Evolutionary conservation across 148 eudicot genomes (phyloP).

Genomic region (Rhododendron ovatum): DNA sequence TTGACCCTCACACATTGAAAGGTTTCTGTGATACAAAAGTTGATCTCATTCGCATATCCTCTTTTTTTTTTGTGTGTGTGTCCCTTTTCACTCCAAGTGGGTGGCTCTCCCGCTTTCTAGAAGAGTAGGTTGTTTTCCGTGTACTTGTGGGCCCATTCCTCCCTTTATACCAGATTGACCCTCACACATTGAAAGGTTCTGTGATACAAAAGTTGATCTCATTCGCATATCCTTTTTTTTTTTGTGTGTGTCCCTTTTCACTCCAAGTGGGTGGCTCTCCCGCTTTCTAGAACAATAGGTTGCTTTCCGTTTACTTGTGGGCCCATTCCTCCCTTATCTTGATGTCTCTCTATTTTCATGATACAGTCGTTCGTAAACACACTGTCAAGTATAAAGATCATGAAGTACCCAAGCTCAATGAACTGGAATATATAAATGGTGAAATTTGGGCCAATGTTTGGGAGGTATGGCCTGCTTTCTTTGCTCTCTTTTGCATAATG

Average conservation of each 20-base stretch:
- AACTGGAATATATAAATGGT: slow-evolving; percentile 76
- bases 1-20: slow-evolving; percentile 71
- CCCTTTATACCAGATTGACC: neutral
- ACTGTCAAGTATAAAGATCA: slow-evolving; percentile 52
- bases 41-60: neutral
- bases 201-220: no score
- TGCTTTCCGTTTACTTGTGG: neutral
- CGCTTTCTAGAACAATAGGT: neutral
- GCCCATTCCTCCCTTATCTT: slow-evolving; percentile 7
- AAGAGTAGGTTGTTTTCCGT: neutral
- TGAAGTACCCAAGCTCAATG: slow-evolving; percentile 79
- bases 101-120: neutral
- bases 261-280: neutral
- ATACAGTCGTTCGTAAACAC: slow-evolving; percentile 54
- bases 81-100: neutral
- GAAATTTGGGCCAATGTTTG: slow-evolving; percentile 99
- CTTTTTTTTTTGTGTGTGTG: neutral
- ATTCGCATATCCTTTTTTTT: neutral
- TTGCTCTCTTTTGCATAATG: neutral
- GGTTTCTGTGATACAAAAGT: slow-evolving; percentile 32
- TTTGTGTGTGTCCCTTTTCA: neutral
- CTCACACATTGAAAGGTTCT: no score
- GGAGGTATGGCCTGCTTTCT: slow-evolving; percentile 37
- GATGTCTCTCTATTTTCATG: slow-evolving; percentile 2
- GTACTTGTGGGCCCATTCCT: neutral